Base-by-base conservation (phyloP, 257 asterid genomes). In the Osmanthus fragrans region DNA sequence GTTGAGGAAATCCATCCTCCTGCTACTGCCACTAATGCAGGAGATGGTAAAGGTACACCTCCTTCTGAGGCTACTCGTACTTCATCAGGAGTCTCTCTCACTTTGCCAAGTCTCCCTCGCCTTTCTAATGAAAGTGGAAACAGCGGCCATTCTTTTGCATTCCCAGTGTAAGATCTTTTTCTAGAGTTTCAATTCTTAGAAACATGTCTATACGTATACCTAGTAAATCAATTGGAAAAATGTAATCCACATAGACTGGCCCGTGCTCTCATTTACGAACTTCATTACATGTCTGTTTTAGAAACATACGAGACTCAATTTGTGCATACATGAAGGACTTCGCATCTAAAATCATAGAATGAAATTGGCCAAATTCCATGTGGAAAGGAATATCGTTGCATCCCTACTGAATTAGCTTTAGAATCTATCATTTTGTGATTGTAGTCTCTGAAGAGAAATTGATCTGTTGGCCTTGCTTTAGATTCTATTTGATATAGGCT, bases 121-220 rank as follows among this genome's bases (percentile, higher is more conserved):
- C 82, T 86, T 51, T 92, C 97, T 11, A 83, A 73, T 47, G 91
- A 76, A 79, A 91, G 89, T 76, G 86, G 83, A 58, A 75, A 72
- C 40, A 85, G 88, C 75, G 63, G 77, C 74, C 75, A 37, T 45
- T 87, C 97, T 34, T 89, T 86, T 40, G 89, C 88, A 63, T 88
- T 87, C 87, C 94, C 96, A 45, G 78, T 76, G 98, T 93, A 81
- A 87, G 97, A 73, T 73, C 74, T 58, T 47, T 16, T 33, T 29
- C 49, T 30, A 51, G 32, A 29, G 6, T 73, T 32, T 2, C 29
- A 56, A 51, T n/a, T 21, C 65, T 54, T 54, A n/a, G 9, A 54
- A 54, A 56, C 27, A 1, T 56, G 65, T 5, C 66, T 58, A 58
- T 58, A 54, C 16, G 15, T 21, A 9, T 58, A 58, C 21, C 66